phyloP scores from a whole-genome alignment of 2,329 filamentous ascomycete species.

The Pleomassaria siparia region DNA sequence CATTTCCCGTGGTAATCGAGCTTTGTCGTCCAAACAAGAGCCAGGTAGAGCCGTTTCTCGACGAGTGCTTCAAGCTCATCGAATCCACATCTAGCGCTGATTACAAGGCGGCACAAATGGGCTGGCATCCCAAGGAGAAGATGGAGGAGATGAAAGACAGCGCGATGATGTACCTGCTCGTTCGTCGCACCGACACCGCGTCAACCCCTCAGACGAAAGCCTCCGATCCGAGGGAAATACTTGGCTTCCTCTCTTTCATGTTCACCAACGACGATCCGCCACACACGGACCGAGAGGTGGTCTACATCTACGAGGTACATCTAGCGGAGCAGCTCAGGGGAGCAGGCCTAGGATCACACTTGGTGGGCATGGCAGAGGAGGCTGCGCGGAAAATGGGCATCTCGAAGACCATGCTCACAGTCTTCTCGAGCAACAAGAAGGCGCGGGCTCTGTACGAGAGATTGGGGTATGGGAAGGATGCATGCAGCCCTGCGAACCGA shows the following conservation, averaged over 20 bases:
- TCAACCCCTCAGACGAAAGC: neutral
- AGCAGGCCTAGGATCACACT: conserved; percentile 61
- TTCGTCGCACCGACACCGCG: conserved; percentile 13
- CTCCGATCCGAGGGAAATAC: conserved; percentile 7
- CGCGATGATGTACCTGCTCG: conserved; percentile 69
- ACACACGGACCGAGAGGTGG: conserved; percentile 53
- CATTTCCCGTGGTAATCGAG: neutral
- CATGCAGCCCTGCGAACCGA: conserved; percentile 53
- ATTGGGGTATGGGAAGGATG: conserved; percentile 58
- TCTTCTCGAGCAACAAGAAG: conserved; percentile 63
- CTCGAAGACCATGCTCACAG: conserved; percentile 72
- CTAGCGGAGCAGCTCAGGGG: conserved; percentile 59
- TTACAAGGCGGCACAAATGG: conserved; percentile 63
- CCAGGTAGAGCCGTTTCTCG: conserved; percentile 26
- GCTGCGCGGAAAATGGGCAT: conserved; percentile 59
- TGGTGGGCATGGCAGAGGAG: conserved; percentile 60
- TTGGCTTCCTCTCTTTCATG: conserved; percentile 64
- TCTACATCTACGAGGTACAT: conserved; percentile 82
- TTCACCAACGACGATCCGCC: conserved; percentile 63
- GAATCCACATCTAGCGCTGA: conserved; percentile 64
- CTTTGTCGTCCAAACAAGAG: conserved; percentile 29
- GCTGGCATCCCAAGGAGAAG: conserved; percentile 67
- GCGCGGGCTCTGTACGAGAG: conserved; percentile 64
- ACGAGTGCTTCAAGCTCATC: conserved; percentile 59
- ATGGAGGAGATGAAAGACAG: conserved; percentile 66